Evolutionary conservation across 441 rosid genomes (phyloP).

Genomic region (Pelargonium australe): DNA sequence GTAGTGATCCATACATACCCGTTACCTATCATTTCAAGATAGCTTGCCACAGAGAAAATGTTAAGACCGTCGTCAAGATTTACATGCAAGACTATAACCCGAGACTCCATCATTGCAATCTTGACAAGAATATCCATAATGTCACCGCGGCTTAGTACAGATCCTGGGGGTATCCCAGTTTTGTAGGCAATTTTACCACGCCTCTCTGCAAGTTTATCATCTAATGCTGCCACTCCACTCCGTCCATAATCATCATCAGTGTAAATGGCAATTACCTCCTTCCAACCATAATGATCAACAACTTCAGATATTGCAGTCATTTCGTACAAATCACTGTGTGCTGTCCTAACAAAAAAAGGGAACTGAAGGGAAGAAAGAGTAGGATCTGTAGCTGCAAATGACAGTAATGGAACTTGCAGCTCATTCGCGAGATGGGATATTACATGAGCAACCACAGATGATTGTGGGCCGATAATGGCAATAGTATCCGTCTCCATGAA

Average conservation of each 20-base stretch:
- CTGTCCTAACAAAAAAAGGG: constrained; percentile 73
- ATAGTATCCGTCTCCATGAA: constrained; percentile 67
- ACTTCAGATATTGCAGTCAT: constrained; percentile 78
- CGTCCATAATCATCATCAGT: constrained; percentile 74
- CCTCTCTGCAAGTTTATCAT: constrained; percentile 55
- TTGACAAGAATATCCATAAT: constrained; percentile 56
- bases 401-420: constrained; percentile 64
- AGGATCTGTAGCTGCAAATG: constrained; percentile 81
- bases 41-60: constrained; percentile 53
- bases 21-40: constrained; percentile 65
- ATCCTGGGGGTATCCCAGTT: constrained; percentile 43
- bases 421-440: constrained; percentile 55
- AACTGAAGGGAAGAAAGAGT: constrained; percentile 65
- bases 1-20: constrained; percentile 82
- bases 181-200: constrained; percentile 63
- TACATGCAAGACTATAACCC: constrained; percentile 63
- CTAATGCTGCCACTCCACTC: constrained; percentile 74
- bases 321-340: constrained; percentile 67
- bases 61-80: constrained; percentile 36
- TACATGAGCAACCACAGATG: constrained; percentile 66
- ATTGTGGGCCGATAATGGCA: constrained; percentile 84
- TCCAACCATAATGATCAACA: constrained; percentile 62
- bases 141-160: constrained; percentile 43
- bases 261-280: constrained; percentile 72
- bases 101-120: constrained; percentile 64